Conservation (phyloP, 2,329 filamentous ascomycete species). For the Periglandula ipomoeae region DNA sequence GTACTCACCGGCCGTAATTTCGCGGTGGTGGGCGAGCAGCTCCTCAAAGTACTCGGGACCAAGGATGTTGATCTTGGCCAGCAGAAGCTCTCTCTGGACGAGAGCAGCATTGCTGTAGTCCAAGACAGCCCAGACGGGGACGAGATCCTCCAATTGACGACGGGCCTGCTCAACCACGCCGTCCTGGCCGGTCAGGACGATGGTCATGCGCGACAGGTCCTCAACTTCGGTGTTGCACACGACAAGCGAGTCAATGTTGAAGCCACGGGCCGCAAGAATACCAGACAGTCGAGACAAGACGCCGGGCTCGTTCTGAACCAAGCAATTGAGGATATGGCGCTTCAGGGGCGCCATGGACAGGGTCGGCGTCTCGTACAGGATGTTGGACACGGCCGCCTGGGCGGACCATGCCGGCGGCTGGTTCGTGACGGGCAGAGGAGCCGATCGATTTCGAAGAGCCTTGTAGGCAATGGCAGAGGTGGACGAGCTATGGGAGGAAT, state of each 20-base stretch:
- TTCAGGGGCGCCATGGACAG: constrained; percentile 78
- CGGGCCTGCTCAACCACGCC: constrained; percentile 96
- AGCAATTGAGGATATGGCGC: constrained; percentile 92
- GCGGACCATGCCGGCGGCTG: constrained; percentile 75
- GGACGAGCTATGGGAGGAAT: constrained; percentile 52
- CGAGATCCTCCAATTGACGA: constrained; percentile 88
- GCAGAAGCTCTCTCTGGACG: constrained; percentile 88
- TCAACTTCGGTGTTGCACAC: constrained; percentile 97
- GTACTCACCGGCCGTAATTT: constrained; percentile 53
- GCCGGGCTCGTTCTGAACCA: constrained; percentile 98
- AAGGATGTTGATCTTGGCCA: constrained; percentile 94
- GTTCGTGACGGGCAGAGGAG: constrained; percentile 71
- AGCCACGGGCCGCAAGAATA: constrained; percentile 88
- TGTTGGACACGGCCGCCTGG: constrained; percentile 91
- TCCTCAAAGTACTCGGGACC: constrained; percentile 98
- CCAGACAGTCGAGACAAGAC: constrained; percentile 94
- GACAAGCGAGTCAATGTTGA: constrained; percentile 98
- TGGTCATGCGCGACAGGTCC: constrained; percentile 96
- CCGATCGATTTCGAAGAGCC: constrained; percentile 82
- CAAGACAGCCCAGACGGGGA: constrained; percentile 95
- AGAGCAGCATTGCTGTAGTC: constrained; percentile 91
- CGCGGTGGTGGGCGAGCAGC: constrained; percentile 86
- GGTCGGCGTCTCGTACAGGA: constrained; percentile 94
- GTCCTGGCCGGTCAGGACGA: constrained; percentile 91
- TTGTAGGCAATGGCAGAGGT: constrained; percentile 97